These are phyloP conservation scores for Monosporozyma yasuniensis DNA, from an alignment of 805 yeast species.

Conservation along the genomic window DNA sequence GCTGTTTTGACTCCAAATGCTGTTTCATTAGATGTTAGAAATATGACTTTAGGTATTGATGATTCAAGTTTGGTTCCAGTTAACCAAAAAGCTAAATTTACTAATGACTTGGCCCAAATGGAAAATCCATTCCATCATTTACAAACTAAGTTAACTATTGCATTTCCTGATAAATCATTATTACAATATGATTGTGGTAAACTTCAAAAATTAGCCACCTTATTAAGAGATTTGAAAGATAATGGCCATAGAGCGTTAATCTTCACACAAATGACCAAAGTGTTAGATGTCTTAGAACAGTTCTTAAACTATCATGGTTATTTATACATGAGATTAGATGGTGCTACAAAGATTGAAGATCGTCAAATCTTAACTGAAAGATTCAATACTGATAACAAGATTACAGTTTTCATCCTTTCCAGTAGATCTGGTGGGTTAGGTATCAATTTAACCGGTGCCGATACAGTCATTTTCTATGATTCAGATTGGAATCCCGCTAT, in stretches of 20 bases:
- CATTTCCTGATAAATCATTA: constrained; percentile 90
- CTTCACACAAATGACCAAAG: constrained; percentile 97
- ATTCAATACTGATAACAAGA: constrained; percentile 75
- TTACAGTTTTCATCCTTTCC: constrained; percentile 85
- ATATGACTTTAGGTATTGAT: constrained; percentile 25
- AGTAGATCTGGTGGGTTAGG: constrained; percentile 98
- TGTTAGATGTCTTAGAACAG: constrained; percentile 84
- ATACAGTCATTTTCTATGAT: constrained; percentile 94
- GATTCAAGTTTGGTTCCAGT: constrained; percentile 18
- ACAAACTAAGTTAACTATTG: constrained; percentile 81
- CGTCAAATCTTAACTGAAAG: constrained; percentile 89
- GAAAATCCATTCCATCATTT: constrained; percentile 63
- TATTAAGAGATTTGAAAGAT: constrained; percentile 68
- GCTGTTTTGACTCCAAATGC: constrained; percentile 85
- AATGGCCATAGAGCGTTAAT: constrained; percentile 91
- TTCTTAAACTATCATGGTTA: constrained; percentile 92
- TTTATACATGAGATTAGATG: constrained; percentile 89
- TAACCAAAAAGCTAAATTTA: constrained; percentile 23
- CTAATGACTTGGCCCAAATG: constrained; percentile 10
- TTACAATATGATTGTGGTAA: constrained; percentile 96
- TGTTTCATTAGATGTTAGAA: constrained; percentile 64
- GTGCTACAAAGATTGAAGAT: constrained; percentile 95
- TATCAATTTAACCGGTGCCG: constrained; percentile 96
- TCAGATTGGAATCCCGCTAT: constrained; percentile 99
- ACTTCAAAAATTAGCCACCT: constrained; percentile 69